Evolutionary conservation across 768 basidiomycete genomes (phyloP).

Genomic region (Pleurotus sapidus): DNA sequence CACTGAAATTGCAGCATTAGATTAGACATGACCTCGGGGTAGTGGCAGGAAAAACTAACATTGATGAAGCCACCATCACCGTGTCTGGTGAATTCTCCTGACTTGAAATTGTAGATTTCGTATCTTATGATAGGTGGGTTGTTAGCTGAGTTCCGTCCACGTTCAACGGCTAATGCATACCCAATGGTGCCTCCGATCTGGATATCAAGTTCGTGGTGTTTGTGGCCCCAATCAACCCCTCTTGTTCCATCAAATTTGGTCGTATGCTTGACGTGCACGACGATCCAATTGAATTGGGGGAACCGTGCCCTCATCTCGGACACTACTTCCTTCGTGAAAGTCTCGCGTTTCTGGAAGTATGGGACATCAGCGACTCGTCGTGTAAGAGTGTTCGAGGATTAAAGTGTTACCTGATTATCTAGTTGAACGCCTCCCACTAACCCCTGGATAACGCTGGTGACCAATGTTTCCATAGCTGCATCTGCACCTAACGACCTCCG

Average conservation of each 20-base stretch:
- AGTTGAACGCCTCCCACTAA: neutral
- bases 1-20: neutral
- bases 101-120: slow-evolving; percentile 1
- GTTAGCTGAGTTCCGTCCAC: neutral
- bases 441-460: neutral
- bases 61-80: slow-evolving; percentile 12
- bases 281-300: neutral
- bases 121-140: neutral
- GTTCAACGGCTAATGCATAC: neutral
- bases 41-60: neutral
- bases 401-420: neutral
- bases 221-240: neutral
- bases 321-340: neutral
- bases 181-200: neutral
- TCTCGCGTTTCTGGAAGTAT: neutral
- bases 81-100: slow-evolving; percentile 5
- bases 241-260: slow-evolving; percentile 4
- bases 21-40: neutral
- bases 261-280: slow-evolving; percentile 5
- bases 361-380: neutral
- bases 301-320: neutral
- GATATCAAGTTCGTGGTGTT: slow-evolving; percentile 1
- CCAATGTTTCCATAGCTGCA: neutral
- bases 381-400: neutral
- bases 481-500: neutral